These are phyloP conservation scores for Aspergillus fumigatus DNA, from an alignment of 2,329 filamentous ascomycete species.

Conservation along the genomic window DNA sequence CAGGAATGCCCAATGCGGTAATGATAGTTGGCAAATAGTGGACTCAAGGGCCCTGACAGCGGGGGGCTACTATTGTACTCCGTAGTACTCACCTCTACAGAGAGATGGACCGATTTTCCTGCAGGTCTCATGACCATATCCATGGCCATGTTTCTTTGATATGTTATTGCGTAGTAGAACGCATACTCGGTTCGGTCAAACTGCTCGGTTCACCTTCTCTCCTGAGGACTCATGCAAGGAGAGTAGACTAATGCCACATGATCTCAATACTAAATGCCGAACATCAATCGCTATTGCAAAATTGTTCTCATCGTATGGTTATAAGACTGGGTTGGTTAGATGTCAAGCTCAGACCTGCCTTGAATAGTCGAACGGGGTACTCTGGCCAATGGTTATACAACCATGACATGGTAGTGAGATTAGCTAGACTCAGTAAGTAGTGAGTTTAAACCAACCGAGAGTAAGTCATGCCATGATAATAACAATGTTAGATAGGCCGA, in stretches of 20 bases:
- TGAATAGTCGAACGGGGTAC: too few species aligned
- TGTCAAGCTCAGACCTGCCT: too few species aligned
- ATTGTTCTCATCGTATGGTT: background rate
- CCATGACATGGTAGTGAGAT: slow-evolving; percentile 1
- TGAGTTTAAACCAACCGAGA: background rate
- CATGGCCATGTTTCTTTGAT: background rate
- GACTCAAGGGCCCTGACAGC: slow-evolving; percentile 21
- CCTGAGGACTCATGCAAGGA: background rate
- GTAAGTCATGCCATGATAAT: background rate
- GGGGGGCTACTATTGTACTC: slow-evolving; percentile 7
- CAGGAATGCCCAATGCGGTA: background rate
- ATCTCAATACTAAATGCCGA: background rate
- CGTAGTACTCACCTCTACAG: background rate
- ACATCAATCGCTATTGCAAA: too few species aligned
- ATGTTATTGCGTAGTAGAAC: background rate
- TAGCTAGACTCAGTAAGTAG: background rate
- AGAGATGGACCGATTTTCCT: slow-evolving; percentile 14
- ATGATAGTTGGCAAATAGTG: background rate
- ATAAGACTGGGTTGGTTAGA: too few species aligned
- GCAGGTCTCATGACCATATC: slow-evolving; percentile 27
- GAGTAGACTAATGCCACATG: background rate
- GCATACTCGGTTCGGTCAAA: background rate
- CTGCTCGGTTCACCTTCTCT: background rate
- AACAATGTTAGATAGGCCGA: too few species aligned
- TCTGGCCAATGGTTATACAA: background rate